Evolutionary conservation across 2,329 filamentous ascomycete genomes (phyloP), one percentile per base, ranked within the genome.

Genomic region (Volutella citrinella): DNA sequence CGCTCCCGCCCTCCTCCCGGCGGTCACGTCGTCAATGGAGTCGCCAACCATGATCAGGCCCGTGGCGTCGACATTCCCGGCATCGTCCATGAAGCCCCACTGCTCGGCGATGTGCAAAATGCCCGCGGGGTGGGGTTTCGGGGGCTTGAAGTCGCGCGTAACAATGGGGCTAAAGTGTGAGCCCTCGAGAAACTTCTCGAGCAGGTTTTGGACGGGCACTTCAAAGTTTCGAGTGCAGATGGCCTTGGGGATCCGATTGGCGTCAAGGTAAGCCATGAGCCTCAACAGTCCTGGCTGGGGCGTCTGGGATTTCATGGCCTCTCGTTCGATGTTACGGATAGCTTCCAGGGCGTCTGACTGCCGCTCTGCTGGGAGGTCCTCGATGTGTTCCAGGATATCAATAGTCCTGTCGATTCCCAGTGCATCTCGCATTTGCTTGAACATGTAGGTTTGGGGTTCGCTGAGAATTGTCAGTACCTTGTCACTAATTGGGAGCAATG

Each of bases 191-290:
- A 93, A 93, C 30, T 81, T 93, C 32, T 66, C 65, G 5, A 96
- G 72, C 4, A 94, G 72, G 59, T 90, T 82, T 28, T 72, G 65
- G 3, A 93, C 87, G 6, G 87, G 87, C 7, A 76, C 68, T 51
- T 91, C 87, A 55, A 96, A 97, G 67, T 98, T 97, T 55, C 93
- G 77, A 4, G 93, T 97, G 65, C 90, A 96, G 45, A 97, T 89
- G 12, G 78, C 91, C 61, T 94, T 93, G 48, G 69, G 78, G 19
- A 96, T 59, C 6, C 65, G 61, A 18, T 74, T 73, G 7, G 63
- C 55, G 53, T 93, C 82, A 13, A 97, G 78, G 59, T 93, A 95
- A 36, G 77, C 65, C 86, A 97, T 95, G 32, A 98, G 72, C 18
- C 72, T 61, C 2, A 73, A 64, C 5, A 97, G 78, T 2, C 91